phyloP scores from a whole-genome alignment of 768 basidiomycete species.

The Lepiota brunneoincarnata region DNA sequence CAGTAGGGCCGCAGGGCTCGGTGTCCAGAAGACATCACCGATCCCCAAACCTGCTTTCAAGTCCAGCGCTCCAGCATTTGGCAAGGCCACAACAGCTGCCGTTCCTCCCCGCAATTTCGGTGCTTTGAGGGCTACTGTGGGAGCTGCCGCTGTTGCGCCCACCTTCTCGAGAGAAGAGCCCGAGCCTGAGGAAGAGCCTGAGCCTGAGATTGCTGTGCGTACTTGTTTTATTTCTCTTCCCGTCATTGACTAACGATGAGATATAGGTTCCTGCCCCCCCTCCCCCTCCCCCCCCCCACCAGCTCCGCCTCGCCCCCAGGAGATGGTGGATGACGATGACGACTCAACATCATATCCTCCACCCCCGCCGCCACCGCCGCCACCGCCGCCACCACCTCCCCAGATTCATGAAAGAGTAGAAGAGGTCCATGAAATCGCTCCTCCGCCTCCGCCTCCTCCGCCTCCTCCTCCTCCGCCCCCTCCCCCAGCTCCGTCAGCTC shows the following conservation, averaged over 20 bases:
- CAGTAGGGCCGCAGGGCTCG: conserved; percentile 55
- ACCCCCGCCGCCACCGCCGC: conserved; percentile 33
- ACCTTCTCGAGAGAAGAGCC: conserved; percentile 28
- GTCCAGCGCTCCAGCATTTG: conserved; percentile 47
- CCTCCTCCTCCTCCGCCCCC: conserved; percentile 28
- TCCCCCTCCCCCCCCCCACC: conserved; percentile 32
- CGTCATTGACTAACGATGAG: conserved; percentile 3
- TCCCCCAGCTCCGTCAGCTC: conserved; percentile 40
- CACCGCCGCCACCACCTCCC: conserved; percentile 34
- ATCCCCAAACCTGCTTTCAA: conserved; percentile 35
- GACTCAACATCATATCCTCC: not conserved
- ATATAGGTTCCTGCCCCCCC: conserved; percentile 36
- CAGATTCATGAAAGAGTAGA: conserved; percentile 24
- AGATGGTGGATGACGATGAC: conserved; percentile 19
- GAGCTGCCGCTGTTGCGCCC: conserved; percentile 24
- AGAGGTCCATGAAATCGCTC: conserved; percentile 29
- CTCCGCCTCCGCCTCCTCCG: conserved; percentile 30
- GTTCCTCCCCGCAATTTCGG: conserved; percentile 43
- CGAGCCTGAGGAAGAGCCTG: conserved; percentile 22
- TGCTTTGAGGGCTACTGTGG: conserved; percentile 31
- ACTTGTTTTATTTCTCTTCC: not conserved
- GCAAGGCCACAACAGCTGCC: conserved; percentile 36
- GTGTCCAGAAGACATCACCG: conserved; percentile 33
- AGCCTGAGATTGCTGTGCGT: conserved; percentile 21
- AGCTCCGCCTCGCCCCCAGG: conserved; percentile 27